Conservation (phyloP, 176 grass and related monocot species). For the Carex pumila region DNA sequence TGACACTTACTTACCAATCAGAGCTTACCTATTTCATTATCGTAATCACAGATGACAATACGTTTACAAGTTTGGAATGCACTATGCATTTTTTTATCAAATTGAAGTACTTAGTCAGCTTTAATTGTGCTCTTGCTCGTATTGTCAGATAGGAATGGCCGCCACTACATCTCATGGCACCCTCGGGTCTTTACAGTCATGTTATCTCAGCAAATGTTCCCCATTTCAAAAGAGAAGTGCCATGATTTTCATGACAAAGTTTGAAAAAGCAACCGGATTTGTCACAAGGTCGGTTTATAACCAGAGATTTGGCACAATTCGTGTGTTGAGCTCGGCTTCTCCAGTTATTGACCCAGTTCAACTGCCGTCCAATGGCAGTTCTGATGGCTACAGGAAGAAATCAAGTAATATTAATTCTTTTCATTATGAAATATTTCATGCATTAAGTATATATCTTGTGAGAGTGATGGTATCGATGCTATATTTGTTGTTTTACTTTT, state of each 20-base stretch:
- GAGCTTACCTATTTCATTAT: background rate
- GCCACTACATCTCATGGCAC: background rate
- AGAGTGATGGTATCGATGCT: background rate
- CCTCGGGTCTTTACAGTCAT: conserved; percentile 6
- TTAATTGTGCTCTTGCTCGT: background rate
- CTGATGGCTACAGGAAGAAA: conserved; percentile 2
- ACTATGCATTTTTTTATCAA: background rate
- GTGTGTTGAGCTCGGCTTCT: background rate
- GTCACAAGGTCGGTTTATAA: background rate
- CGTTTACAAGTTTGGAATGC: background rate
- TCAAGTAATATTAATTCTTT: background rate
- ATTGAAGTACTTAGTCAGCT: background rate
- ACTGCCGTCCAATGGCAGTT: background rate
- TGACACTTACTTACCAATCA: background rate
- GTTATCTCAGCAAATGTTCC: background rate
- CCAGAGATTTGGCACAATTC: background rate
- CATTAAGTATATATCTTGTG: background rate
- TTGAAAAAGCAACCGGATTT: background rate
- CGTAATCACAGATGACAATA: background rate
- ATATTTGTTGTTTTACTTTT: background rate
- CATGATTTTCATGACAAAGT: background rate
- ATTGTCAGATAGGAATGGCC: background rate
- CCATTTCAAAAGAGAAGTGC: background rate
- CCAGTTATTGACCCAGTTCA: conserved; percentile 7
- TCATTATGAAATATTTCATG: background rate